Conservation (phyloP, 176 grass and related monocot genomes). For the Oryza meyeriana region DNA sequence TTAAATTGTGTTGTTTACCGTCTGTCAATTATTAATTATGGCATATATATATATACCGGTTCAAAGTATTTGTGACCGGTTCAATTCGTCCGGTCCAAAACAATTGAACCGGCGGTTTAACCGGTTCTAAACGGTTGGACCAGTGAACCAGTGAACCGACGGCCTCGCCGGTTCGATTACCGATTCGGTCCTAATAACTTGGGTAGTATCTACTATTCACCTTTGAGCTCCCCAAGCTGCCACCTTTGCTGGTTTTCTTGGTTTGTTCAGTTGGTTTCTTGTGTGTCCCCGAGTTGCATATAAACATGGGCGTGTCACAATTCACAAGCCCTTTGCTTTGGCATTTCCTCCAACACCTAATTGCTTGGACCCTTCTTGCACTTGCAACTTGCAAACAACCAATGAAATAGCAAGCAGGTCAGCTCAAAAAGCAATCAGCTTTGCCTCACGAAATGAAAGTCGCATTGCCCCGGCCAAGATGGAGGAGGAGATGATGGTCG, state of each 20-base stretch:
- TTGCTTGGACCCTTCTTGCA: conserved; percentile 30
- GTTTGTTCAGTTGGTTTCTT: conserved; percentile 17
- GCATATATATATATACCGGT: too few species aligned
- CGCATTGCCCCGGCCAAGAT: too few species aligned
- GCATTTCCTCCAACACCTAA: conserved; percentile 26
- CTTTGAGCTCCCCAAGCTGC: background rate
- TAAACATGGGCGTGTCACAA: conserved; percentile 27
- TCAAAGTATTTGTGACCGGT: too few species aligned
- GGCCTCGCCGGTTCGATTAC: background rate
- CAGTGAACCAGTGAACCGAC: too few species aligned
- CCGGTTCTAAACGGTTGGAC: too few species aligned
- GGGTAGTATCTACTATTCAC: background rate
- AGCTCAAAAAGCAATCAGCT: conserved; percentile 24
- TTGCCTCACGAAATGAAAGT: conserved; percentile 35
- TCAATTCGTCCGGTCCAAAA: too few species aligned
- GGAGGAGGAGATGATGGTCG: conserved; percentile 19
- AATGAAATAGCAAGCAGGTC: background rate
- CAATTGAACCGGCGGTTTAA: too few species aligned
- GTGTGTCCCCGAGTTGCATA: background rate
- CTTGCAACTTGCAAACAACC: conserved; percentile 33
- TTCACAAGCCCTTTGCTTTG: conserved; percentile 15
- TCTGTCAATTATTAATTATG: too few species aligned
- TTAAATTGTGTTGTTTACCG: too few species aligned
- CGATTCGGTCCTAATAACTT: background rate
- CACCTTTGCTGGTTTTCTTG: background rate